These are phyloP conservation scores for Ophiostoma tasmaniense DNA, from an alignment of 2,329 filamentous ascomycete species.

Conservation along the genomic window DNA sequence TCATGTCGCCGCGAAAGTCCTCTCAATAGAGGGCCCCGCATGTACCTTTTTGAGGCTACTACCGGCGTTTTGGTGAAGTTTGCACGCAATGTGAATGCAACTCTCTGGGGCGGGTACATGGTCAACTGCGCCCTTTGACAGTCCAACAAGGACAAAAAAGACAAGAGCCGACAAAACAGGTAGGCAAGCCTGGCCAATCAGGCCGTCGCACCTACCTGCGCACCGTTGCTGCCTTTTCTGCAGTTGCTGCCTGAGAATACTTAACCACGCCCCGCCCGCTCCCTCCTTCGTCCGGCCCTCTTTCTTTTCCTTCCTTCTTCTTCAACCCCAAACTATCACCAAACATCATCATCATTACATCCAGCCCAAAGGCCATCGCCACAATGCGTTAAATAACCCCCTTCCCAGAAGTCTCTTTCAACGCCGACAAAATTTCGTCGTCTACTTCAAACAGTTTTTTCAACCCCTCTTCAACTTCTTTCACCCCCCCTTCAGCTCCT, in stretches of 20 bases:
- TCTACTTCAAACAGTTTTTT: slow-evolving; percentile 24
- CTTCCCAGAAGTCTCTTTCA: slow-evolving; percentile 28
- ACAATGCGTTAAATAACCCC: slow-evolving; percentile 52
- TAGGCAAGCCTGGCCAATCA: not conserved
- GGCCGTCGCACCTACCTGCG: not conserved
- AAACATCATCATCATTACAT: slow-evolving; percentile 21
- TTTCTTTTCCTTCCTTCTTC: slow-evolving; percentile 28
- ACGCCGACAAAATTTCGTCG: slow-evolving; percentile 47
- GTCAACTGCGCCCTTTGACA: slow-evolving; percentile 3
- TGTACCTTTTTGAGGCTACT: not conserved
- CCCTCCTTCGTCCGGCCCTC: slow-evolving; percentile 15
- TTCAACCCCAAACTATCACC: slow-evolving; percentile 30
- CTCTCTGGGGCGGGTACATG: slow-evolving; percentile 5
- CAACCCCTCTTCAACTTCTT: slow-evolving; percentile 37
- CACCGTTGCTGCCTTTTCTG: slow-evolving; percentile 12
- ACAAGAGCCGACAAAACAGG: not conserved
- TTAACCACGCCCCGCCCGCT: slow-evolving; percentile 22
- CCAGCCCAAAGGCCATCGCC: slow-evolving; percentile 29
- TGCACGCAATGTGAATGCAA: not conserved
- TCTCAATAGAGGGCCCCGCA: slow-evolving; percentile 3
- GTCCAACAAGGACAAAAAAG: not conserved
- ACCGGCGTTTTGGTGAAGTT: not conserved
- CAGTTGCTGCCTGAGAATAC: slow-evolving; percentile 33
- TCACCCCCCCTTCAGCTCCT: slow-evolving; percentile 39
- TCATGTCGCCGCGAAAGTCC: slow-evolving; percentile 4